Base-by-base conservation (phyloP, 2,329 filamentous ascomycete species). In the Pestalotiopsis sp. region DNA sequence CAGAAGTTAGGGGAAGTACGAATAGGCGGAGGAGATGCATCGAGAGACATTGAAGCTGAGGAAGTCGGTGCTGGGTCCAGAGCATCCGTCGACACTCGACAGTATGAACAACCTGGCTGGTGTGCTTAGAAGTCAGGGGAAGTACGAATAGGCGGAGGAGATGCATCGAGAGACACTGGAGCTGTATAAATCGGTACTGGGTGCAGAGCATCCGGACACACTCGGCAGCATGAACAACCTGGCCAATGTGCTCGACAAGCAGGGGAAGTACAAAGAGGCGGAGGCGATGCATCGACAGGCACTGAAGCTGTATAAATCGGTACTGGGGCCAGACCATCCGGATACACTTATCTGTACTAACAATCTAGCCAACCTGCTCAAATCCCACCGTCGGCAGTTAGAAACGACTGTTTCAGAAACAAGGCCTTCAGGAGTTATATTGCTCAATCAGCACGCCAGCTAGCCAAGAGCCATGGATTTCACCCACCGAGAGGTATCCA, bases 121-220 rank as follows among this genome's bases (percentile, higher is more conserved):
- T 3, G 56, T 58, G 20, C 56, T 58, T 4, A 14, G 9, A 3
- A 39, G 12, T 39, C 27, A 14, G 17, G n/a, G 17, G 27, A 31
- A 38, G 3, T 62, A 62, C 4, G 13, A 20, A 9, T 31, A 38
- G 31, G 60, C 27, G n/a, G 60, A n/a, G 17, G 31, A 9, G 12
- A 62, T 62, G 60, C 60, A 62, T 7, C 64, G 61, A n/a, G 7
- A 68, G 25, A 61, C 27, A 63, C 25, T 69, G 25, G 23, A 70
- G 61, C 49, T 64, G 25, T 12, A 4, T 4, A 56, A 63, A 36
- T 20, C 38, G 45, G 25, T 66, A 25, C 56, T 66, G 3, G 56
- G 52, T 61, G n/a, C 12, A 62, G 25, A 52, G 4, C 9, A 69
- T 64, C 39, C 59, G 23, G 0, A 0, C 2, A 67, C 56, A 14